phyloP scores from a whole-genome alignment of 306 rosid genomes.

The Rosa multiflora region DNA sequence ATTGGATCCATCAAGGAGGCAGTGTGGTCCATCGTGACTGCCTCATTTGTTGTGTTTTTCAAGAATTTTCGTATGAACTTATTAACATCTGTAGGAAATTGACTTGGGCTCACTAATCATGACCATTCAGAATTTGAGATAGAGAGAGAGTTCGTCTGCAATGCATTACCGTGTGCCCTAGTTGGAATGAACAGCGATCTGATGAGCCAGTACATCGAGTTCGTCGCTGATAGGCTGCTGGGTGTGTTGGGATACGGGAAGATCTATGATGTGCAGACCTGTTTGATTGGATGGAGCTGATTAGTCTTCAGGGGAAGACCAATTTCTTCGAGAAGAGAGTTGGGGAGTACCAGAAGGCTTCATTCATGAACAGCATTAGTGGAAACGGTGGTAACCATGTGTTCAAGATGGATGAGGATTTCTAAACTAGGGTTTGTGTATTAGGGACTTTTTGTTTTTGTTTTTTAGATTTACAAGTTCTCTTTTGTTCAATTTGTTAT shows the following conservation, averaged over 20 bases:
- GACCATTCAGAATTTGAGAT: slow-evolving; percentile 9
- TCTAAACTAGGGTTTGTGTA: slow-evolving; percentile 15
- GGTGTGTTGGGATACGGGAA: slow-evolving; percentile 59
- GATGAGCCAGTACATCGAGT: slow-evolving; percentile 80
- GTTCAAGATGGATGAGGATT: slow-evolving; percentile 69
- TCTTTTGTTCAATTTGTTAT: background rate
- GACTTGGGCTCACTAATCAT: too few relatives aligned
- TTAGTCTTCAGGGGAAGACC: slow-evolving; percentile 83
- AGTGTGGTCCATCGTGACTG: too few relatives aligned
- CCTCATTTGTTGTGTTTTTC: too few relatives aligned
- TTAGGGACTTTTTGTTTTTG: background rate
- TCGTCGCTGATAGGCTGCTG: slow-evolving; percentile 71
- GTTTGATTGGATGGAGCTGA: slow-evolving; percentile 95
- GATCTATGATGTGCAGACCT: slow-evolving; percentile 59
- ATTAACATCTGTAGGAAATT: too few relatives aligned
- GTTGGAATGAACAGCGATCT: slow-evolving; percentile 78
- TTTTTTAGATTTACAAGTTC: background rate
- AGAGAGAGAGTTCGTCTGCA: slow-evolving; percentile 63
- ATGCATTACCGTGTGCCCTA: slow-evolving; percentile 37
- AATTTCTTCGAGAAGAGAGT: slow-evolving; percentile 88
- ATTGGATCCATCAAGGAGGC: too few relatives aligned
- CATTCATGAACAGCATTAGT: slow-evolving; percentile 69
- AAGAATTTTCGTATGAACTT: too few relatives aligned
- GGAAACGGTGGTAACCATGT: slow-evolving; percentile 48
- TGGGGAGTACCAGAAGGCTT: slow-evolving; percentile 83